Evolutionary conservation across 2,329 filamentous ascomycete genomes (phyloP).

Genomic region (Fusarium annulatum): DNA sequence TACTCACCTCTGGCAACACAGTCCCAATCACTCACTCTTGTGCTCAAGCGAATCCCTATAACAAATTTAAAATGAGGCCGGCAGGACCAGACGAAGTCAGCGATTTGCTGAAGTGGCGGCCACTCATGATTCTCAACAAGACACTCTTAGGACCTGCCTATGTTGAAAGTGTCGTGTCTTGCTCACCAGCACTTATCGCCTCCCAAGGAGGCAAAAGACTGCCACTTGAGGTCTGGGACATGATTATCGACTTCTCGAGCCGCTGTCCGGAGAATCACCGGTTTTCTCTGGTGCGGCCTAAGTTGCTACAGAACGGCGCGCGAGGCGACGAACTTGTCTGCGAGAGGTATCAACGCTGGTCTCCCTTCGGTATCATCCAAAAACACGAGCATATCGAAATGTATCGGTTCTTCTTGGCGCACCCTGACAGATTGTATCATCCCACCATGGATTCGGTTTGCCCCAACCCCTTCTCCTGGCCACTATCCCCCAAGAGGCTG

Average conservation of each 20-base stretch:
- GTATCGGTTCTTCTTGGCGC: no score
- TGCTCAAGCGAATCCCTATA: no score
- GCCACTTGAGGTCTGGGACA: not conserved
- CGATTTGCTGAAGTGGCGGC: not conserved
- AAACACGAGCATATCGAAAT: no score
- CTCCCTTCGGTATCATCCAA: no score
- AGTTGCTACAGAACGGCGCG: fast-evolving
- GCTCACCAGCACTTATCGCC: not conserved
- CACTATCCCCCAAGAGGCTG: no score
- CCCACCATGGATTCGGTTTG: no score
- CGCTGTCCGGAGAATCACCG: fast-evolving
- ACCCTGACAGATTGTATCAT: no score
- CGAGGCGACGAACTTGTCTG: not conserved
- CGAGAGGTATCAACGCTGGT: not conserved
- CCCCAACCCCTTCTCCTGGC: no score
- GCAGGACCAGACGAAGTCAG: not conserved
- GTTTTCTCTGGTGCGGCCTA: not conserved
- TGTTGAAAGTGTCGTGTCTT: not conserved
- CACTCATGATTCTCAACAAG: not conserved
- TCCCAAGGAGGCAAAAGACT: not conserved
- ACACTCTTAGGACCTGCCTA: not conserved
- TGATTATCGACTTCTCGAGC: not conserved
- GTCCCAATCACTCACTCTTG: fast-evolving
- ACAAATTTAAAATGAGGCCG: not conserved
- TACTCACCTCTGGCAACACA: not conserved